Evolutionary conservation across 345 rosid genomes (phyloP).

Genomic region (Turritis glabra): DNA sequence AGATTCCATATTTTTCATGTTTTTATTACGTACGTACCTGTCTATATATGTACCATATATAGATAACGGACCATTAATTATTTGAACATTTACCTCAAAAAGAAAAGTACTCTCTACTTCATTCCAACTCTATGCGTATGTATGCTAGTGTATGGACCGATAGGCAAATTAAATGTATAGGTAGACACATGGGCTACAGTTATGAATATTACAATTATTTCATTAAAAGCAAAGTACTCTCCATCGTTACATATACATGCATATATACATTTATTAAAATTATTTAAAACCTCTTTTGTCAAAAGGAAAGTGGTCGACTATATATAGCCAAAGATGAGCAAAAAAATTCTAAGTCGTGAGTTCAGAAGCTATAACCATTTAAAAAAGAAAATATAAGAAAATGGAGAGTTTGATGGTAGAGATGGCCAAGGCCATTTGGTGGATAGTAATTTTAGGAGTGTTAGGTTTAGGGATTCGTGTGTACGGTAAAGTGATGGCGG

Average conservation of each 20-base stretch:
- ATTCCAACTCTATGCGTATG: constrained; percentile 30
- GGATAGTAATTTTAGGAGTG: constrained; percentile 23
- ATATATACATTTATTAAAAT: not conserved
- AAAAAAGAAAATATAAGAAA: not conserved
- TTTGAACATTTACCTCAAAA: constrained; percentile 23
- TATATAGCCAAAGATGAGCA: constrained; percentile 23
- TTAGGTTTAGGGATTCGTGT: constrained; percentile 29
- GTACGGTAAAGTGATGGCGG: constrained; percentile 32
- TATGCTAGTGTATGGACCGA: constrained; percentile 33
- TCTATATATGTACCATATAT: constrained; percentile 1
- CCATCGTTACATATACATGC: not conserved
- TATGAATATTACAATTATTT: constrained; percentile 22
- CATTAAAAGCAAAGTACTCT: constrained; percentile 20
- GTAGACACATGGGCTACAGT: constrained; percentile 34
- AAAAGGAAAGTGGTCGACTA: constrained; percentile 17
- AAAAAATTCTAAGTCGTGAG: not conserved
- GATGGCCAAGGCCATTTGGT: constrained; percentile 28
- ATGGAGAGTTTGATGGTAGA: constrained; percentile 33
- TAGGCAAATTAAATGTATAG: constrained; percentile 15
- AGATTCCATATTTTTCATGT: constrained; percentile 24
- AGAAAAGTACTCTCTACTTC: constrained; percentile 31
- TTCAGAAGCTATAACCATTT: constrained; percentile 12
- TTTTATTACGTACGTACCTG: constrained; percentile 11
- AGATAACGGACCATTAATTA: constrained; percentile 30
- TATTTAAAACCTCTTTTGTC: not conserved